phyloP scores from a whole-genome alignment of 2,329 filamentous ascomycete genomes.

The Gaeumannomyces sp. region DNA sequence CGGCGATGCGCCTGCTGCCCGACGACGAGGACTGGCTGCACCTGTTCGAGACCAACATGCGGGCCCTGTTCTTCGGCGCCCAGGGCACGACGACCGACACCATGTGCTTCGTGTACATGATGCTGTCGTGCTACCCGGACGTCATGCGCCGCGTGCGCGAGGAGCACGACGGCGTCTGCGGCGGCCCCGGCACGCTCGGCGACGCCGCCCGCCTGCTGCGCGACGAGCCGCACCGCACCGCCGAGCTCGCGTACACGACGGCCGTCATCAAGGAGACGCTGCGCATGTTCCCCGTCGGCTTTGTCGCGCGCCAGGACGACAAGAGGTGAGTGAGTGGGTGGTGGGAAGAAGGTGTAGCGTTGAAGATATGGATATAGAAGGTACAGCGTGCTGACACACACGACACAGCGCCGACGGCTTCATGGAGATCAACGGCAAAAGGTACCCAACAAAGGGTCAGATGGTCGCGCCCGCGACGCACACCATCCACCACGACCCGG shows the following conservation, averaged over 20 bases:
- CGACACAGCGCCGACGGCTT: conserved; percentile 29
- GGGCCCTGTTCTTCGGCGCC: conserved; percentile 32
- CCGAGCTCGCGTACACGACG: conserved; percentile 36
- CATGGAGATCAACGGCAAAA: conserved; percentile 34
- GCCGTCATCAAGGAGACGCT: conserved; percentile 51
- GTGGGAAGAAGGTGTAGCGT: too few relatives aligned
- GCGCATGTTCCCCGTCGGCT: conserved; percentile 46
- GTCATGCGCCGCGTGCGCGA: conserved; percentile 23
- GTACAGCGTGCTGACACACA: too few relatives aligned
- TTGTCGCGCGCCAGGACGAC: conserved; percentile 30
- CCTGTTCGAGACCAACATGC: conserved; percentile 19
- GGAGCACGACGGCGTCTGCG: conserved; percentile 46
- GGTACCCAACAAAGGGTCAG: conserved; percentile 38
- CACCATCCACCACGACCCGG: conserved; percentile 31
- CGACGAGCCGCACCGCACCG: conserved; percentile 1
- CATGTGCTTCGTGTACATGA: conserved; percentile 24
- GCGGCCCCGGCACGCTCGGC: conserved; percentile 17
- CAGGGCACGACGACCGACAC: conserved; percentile 32
- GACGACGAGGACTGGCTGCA: conserved; percentile 6
- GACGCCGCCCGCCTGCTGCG: conserved; percentile 6
- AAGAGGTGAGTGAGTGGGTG: not conserved
- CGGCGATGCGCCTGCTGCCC: not conserved
- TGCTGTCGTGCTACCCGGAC: conserved; percentile 24
- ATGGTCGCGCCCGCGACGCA: conserved; percentile 34
- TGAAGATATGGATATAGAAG: too few relatives aligned